These are phyloP conservation scores for Fusarium sp. DNA, from an alignment of 2,329 filamentous ascomycete species.

Conservation along the genomic window DNA sequence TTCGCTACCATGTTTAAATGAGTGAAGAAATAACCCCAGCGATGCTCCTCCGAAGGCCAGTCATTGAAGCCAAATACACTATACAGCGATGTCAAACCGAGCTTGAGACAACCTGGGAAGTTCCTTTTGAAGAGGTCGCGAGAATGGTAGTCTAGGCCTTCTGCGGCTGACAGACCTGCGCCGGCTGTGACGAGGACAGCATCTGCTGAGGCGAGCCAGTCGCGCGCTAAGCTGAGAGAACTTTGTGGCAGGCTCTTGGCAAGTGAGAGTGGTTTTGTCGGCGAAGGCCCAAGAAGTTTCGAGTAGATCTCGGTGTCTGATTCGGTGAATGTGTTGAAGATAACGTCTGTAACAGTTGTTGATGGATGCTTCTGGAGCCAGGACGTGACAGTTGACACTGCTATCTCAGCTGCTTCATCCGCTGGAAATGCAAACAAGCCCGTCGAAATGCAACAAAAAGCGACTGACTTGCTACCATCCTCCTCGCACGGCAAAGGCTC, in stretches of 20 bases:
- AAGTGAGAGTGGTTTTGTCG: fast-evolving
- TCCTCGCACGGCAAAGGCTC: background rate
- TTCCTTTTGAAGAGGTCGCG: conserved; percentile 20
- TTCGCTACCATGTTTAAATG: conserved; percentile 37
- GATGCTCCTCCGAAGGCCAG: conserved; percentile 38
- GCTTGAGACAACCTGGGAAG: conserved; percentile 25
- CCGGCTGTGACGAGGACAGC: conserved; percentile 36
- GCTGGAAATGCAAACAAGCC: conserved; percentile 39
- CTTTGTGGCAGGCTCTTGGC: fast-evolving
- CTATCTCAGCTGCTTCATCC: conserved; percentile 25
- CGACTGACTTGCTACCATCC: conserved; percentile 19
- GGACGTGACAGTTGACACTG: background rate
- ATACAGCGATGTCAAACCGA: conserved; percentile 29
- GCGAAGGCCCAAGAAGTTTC: background rate
- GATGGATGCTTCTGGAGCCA: conserved; percentile 22
- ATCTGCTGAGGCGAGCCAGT: conserved; percentile 35
- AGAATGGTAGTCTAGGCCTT: conserved; percentile 39
- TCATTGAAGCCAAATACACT: conserved; percentile 31
- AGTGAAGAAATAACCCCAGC: conserved; percentile 41
- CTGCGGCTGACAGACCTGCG: conserved; percentile 36
- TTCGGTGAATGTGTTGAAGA: conserved; percentile 39
- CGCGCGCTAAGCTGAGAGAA: background rate
- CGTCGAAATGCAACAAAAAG: conserved; percentile 37
- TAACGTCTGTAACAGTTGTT: conserved; percentile 30
- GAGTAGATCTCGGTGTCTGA: conserved; percentile 28